These are phyloP conservation scores for Wickerhamomyces chaumierensis DNA, from an alignment of 805 yeast genomes.

Conservation along the genomic window DNA sequence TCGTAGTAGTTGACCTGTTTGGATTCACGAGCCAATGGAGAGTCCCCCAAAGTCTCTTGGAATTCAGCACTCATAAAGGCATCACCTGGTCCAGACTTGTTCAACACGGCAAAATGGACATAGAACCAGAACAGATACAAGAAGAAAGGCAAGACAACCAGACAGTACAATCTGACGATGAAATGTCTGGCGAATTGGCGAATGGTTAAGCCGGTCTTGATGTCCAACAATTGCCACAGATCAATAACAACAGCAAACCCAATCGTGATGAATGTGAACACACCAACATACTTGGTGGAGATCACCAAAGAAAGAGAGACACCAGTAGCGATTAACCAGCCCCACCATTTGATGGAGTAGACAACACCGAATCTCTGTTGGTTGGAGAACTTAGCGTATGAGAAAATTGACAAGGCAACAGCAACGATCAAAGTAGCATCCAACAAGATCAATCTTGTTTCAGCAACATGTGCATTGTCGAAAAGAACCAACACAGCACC, in stretches of 20 bases:
- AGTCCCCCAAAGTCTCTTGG: constrained; percentile 86
- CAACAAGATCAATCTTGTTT: constrained; percentile 80
- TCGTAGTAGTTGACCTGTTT: constrained; percentile 70
- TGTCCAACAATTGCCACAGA: constrained; percentile 79
- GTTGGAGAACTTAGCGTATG: constrained; percentile 69
- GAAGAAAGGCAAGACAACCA: constrained; percentile 70
- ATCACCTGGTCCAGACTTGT: constrained; percentile 92
- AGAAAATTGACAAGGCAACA: constrained; percentile 70
- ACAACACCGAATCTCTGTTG: constrained; percentile 46
- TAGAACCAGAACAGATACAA: constrained; percentile 86
- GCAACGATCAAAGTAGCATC: constrained; percentile 84
- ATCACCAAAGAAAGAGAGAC: constrained; percentile 81
- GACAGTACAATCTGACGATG: constrained; percentile 54
- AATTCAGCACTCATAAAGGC: constrained; percentile 89
- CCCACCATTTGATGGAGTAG: constrained; percentile 69
- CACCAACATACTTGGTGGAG: constrained; percentile 93
- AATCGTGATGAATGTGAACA: constrained; percentile 76
- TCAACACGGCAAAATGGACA: constrained; percentile 74
- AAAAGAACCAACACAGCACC: constrained; percentile 68
- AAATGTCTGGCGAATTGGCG: constrained; percentile 57
- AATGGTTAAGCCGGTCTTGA: constrained; percentile 51
- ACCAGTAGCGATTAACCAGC: constrained; percentile 81
- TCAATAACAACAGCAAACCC: constrained; percentile 82
- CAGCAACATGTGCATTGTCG: constrained; percentile 85
- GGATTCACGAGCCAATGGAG: constrained; percentile 60